A percentile compares a stretch with the other conserved stretches of the same genome.
phyloP scores from a whole-genome alignment of 2,329 filamentous ascomycete species.

The Claviceps paspali region DNA sequence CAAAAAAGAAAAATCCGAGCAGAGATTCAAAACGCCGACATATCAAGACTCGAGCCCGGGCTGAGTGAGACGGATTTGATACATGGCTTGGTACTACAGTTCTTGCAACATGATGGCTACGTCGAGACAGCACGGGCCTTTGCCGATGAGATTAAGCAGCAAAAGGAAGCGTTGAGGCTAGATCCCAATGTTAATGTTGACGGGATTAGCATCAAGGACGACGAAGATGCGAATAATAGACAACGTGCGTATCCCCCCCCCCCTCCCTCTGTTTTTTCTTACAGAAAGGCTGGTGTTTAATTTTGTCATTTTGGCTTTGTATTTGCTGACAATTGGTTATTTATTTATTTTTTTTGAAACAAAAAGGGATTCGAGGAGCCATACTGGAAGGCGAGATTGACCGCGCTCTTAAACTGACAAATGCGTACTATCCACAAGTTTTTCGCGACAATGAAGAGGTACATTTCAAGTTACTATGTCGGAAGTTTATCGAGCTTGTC shows the following conservation, averaged over 20 bases:
- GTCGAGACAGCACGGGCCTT: slow-evolving; percentile 86
- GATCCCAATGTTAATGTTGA: slow-evolving; percentile 36
- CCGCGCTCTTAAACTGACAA: slow-evolving; percentile 68
- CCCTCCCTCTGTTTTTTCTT: too few species aligned
- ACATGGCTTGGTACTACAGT: slow-evolving; percentile 70
- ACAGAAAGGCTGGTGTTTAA: too few species aligned
- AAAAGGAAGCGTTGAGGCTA: slow-evolving; percentile 54
- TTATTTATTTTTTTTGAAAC: neutral
- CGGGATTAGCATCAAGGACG: slow-evolving; percentile 57
- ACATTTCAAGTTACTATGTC: slow-evolving; percentile 73
- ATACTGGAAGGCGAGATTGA: slow-evolving; percentile 91
- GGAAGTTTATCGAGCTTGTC: slow-evolving; percentile 94
- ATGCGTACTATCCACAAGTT: slow-evolving; percentile 64
- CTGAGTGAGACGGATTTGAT: slow-evolving; percentile 64
- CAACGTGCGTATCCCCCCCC: slow-evolving; percentile 47
- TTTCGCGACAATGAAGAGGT: slow-evolving; percentile 69
- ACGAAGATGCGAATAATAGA: slow-evolving; percentile 71
- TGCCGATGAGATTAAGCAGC: slow-evolving; percentile 60
- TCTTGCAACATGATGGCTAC: slow-evolving; percentile 87
- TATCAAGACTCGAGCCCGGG: slow-evolving; percentile 44
- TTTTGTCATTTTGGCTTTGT: too few species aligned
- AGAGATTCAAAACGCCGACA: slow-evolving; percentile 43
- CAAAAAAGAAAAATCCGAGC: slow-evolving; percentile 43
- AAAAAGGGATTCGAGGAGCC: slow-evolving; percentile 63
- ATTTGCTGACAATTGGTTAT: slow-evolving; percentile 4